A percentile compares a stretch with the other conserved stretches of the same genome.
These are phyloP conservation scores for Fusarium nodosum DNA, from an alignment of 2,329 filamentous ascomycete genomes.

Conservation along the genomic window DNA sequence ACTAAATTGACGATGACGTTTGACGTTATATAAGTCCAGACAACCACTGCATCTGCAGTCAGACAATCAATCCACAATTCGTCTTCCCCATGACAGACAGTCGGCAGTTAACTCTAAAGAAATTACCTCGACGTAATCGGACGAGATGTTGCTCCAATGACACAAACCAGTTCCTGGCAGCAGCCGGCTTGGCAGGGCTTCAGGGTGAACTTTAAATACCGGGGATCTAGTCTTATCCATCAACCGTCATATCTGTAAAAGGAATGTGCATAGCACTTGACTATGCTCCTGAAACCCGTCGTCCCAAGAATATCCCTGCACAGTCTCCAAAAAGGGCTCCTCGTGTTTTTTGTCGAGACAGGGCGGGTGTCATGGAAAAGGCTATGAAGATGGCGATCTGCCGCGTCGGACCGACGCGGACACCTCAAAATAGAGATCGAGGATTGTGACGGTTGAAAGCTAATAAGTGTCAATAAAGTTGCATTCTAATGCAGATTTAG, in stretches of 20 bases:
- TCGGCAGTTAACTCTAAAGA: constrained; percentile 16
- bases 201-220: constrained; percentile 31
- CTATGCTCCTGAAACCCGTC: neutral
- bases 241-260: constrained; percentile 5
- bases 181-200: constrained; percentile 22
- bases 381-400: constrained; percentile 10
- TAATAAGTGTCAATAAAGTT: neutral
- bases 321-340: neutral
- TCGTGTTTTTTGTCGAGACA: constrained; percentile 10
- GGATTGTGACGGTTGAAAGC: too few relatives aligned
- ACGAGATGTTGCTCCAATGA: constrained; percentile 14
- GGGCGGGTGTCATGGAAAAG: neutral
- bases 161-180: neutral
- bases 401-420: constrained; percentile 18
- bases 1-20: neutral
- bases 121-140: constrained; percentile 26
- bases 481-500: neutral
- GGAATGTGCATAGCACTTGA: constrained; percentile 25
- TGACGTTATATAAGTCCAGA: constrained; percentile 13
- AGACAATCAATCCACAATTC: neutral
- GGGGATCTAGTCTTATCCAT: constrained; percentile 23
- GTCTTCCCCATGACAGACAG: neutral
- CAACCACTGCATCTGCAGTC: neutral
- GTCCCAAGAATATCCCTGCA: constrained; percentile 3
- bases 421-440: neutral